Base-by-base conservation (phyloP, 306 rosid species). In the Cicer cuneatum region DNA sequence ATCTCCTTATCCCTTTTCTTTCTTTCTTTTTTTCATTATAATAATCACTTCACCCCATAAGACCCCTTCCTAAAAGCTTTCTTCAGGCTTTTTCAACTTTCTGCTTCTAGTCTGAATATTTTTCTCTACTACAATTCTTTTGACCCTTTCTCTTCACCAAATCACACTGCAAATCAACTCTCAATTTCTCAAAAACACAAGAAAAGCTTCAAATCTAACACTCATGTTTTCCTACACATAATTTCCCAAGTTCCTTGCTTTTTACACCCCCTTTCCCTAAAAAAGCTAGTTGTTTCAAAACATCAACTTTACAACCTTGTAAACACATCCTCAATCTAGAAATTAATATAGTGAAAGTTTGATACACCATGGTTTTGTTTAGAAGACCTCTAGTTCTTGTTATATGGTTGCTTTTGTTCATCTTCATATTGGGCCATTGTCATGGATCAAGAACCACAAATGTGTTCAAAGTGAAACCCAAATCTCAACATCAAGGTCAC, bases 11-110 rank as follows among this genome's bases (percentile, higher is more conserved):
- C 49, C 42, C 4, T 19, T 33, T 57, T 52, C 3, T 9, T 12
- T 4, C 33, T 67, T 13, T 24, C 8, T 33, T 52, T 49, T 75
- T 66, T 67, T 54, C 65, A 21, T 48, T 72, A 80, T 81, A 82
- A 82, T 47, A 75, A 70, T 78, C 79, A 76, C 71, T 82, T 84
- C 75, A 76, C 60, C 82, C 86, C 90, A 80, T 75, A 82, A 85
- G 85, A 51, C 87, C 85, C 87, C 73, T 83, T 86, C 81, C 83
- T 78, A 86, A 86, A 88, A 81, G 83, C 83, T 76, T 69, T 71
- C 79, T 59, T 48, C 73, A 80, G 75, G 66, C 84, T 87, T 87
- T 87, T 85, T 82, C 85, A 74, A 79, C 92, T 87, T 88, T 92
- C 87, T 76, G 76, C 90, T 88, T 81, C 82, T 66, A 80, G 45